Conservation (phyloP, 352 stramenopile species). For the Globisporangium paddicum region DNA sequence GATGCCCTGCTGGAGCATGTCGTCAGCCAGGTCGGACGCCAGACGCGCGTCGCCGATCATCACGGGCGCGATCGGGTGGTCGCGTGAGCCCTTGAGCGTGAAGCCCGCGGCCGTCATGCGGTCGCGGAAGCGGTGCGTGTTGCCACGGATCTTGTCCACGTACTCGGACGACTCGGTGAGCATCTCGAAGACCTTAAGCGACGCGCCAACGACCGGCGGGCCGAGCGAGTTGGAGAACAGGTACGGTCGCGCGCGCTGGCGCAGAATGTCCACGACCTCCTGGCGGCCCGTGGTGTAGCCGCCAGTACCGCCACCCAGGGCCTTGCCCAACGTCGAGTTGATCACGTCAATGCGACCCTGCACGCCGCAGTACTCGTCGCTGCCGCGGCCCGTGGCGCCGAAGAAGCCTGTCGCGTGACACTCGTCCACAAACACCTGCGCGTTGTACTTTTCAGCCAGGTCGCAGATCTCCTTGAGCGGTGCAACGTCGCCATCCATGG, state of each 20-base stretch:
- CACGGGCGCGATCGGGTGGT: slow-evolving; percentile 89
- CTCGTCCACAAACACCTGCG: slow-evolving; percentile 92
- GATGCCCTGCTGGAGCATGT: slow-evolving; percentile 91
- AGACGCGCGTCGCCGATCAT: slow-evolving; percentile 92
- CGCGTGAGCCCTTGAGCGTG: slow-evolving; percentile 80
- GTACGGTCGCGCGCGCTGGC: slow-evolving; percentile 90
- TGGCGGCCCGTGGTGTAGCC: slow-evolving; percentile 90
- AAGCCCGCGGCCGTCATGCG: slow-evolving; percentile 89
- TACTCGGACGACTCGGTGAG: slow-evolving; percentile 83
- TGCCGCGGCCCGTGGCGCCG: slow-evolving; percentile 87
- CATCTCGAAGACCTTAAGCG: slow-evolving; percentile 92
- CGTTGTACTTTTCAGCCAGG: slow-evolving; percentile 91
- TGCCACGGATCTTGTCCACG: slow-evolving; percentile 83
- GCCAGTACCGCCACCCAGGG: slow-evolving; percentile 89
- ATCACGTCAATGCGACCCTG: slow-evolving; percentile 90
- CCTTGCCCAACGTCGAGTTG: slow-evolving; percentile 94
- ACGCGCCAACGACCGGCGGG: slow-evolving; percentile 91
- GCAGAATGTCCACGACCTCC: slow-evolving; percentile 90
- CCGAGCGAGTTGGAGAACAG: slow-evolving; percentile 93
- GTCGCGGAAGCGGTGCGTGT: slow-evolving; percentile 91
- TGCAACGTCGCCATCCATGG: slow-evolving; percentile 94
- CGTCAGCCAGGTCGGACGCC: slow-evolving; percentile 85
- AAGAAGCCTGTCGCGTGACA: slow-evolving; percentile 95
- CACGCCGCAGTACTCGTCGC: slow-evolving; percentile 90
- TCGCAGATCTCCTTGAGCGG: slow-evolving; percentile 88